Base-by-base conservation (phyloP, 1,139 yeast genomes). In the Sugiyamaella japonica region DNA sequence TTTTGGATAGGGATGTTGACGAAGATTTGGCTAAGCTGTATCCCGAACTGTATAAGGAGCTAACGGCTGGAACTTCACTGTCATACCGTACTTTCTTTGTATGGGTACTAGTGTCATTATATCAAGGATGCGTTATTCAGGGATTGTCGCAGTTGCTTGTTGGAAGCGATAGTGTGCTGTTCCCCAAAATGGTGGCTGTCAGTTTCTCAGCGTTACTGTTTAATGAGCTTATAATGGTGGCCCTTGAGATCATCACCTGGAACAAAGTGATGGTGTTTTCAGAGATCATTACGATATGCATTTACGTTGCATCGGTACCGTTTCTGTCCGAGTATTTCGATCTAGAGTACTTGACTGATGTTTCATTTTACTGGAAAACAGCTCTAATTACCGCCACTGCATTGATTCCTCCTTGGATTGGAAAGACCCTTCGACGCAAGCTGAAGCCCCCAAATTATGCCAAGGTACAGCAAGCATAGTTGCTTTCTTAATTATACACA, bases 371-470 rank as follows among this genome's bases (percentile, higher is more conserved):
- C 55, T 89, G 96, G 87, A 91, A 88, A 68, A 72, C 82, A 13
- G 71, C 77, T 2, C 73, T 86, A 10, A 85, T 89, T 15, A 73
- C 90, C 48, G 76, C 82, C 0, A 75, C 89, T 7, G 87, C 97
- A 15, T 76, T 93, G 59, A 73, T 90, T 48, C 99, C 99, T 1
- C 96, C 95, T 1, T 91, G 97, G 97, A 73, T 86, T 2, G 84
- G 84, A 3, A 88, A 88, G 69, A 78, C 88, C 6, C 73, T 91
- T 28, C 83, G 85, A 66, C 79, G 96, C 59, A 82, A 77, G 61
- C 71, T 95, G 56, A 82, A 90, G 61, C 99, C 99, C 7, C 99
- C 99, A 40, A 90, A 88, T 67, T 93, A 95, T 70, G 98, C 98
- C n/a, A 93, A 93, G 69, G 98, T 93, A 49, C 97, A 89, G 70